These are phyloP conservation scores for Diutina pseudorugosa DNA, from an alignment of 1,139 yeast genomes.

Conservation along the genomic window DNA sequence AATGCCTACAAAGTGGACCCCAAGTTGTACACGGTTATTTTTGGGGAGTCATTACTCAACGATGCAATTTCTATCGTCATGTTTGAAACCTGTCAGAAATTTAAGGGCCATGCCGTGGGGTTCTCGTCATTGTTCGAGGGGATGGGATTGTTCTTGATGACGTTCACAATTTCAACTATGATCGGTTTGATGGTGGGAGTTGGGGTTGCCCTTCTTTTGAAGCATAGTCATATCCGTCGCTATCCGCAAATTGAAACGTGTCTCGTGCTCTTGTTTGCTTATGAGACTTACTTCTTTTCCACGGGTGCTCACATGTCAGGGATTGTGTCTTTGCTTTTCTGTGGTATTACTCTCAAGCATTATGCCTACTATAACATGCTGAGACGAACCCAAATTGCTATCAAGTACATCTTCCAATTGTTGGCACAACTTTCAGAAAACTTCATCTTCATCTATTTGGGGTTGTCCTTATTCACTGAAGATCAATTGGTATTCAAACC, in stretches of 20 bases:
- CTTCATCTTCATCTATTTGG: slow-evolving; percentile 90
- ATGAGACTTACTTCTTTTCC: slow-evolving; percentile 92
- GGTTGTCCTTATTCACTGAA: slow-evolving; percentile 88
- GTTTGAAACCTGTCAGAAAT: slow-evolving; percentile 97
- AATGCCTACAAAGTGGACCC: slow-evolving; percentile 98
- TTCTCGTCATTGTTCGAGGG: slow-evolving; percentile 83
- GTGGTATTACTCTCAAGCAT: slow-evolving; percentile 94
- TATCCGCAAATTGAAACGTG: slow-evolving; percentile 96
- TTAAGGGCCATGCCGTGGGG: slow-evolving; percentile 72
- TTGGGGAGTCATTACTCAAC: slow-evolving; percentile 89
- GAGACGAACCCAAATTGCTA: slow-evolving; percentile 90
- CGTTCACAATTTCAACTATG: slow-evolving; percentile 83
- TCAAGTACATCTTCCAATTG: slow-evolving; percentile 86
- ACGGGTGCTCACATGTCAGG: slow-evolving; percentile 99
- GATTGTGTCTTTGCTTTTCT: slow-evolving; percentile 84
- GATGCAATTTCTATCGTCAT: slow-evolving; percentile 98
- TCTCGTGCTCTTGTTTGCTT: slow-evolving; percentile 78
- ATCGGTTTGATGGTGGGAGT: slow-evolving; percentile 87
- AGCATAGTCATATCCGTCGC: slow-evolving; percentile 86
- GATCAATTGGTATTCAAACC: slow-evolving; percentile 95
- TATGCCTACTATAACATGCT: slow-evolving; percentile 98
- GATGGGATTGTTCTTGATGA: slow-evolving; percentile 84
- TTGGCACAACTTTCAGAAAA: slow-evolving; percentile 93
- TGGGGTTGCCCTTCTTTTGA: slow-evolving; percentile 75
- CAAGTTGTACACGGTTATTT: slow-evolving; percentile 87